Conservation (phyloP, 352 stramenopile genomes). For the Pythium scleroteichum region DNA sequence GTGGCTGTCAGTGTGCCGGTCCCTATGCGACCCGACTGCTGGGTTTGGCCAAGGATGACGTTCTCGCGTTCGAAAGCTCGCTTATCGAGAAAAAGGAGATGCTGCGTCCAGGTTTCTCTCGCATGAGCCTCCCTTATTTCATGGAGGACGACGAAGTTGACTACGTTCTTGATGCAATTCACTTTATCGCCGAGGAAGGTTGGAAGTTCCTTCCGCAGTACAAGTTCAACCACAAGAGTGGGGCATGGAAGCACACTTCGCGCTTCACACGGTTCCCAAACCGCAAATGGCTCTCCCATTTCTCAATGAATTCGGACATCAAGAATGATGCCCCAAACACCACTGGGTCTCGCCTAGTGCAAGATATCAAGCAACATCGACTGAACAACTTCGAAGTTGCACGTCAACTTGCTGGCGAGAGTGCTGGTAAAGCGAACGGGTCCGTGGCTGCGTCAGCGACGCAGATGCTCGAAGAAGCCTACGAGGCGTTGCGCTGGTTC, state of each 20-base stretch:
- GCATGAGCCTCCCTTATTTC: constrained; percentile 89
- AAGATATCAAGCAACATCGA: constrained; percentile 19
- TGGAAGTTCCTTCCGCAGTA: constrained; percentile 93
- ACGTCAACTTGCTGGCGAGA: constrained; percentile 19
- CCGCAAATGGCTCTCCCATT: constrained; percentile 32
- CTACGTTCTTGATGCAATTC: constrained; percentile 90
- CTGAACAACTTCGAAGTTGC: constrained; percentile 26
- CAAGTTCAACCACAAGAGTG: constrained; percentile 92
- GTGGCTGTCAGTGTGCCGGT: constrained; percentile 59
- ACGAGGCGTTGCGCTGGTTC: constrained; percentile 46
- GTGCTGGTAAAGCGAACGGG: constrained; percentile 9
- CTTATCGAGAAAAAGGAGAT: constrained; percentile 89
- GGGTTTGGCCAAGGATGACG: constrained; percentile 66
- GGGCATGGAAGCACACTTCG: constrained; percentile 85
- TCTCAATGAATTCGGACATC: constrained; percentile 13
- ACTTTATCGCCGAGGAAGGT: constrained; percentile 90
- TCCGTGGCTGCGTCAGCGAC: constrained; percentile 21
- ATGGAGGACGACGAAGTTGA: constrained; percentile 78
- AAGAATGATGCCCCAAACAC: neutral
- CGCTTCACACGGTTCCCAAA: constrained; percentile 33
- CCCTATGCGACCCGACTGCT: constrained; percentile 93
- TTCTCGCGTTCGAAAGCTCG: constrained; percentile 69
- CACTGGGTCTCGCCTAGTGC: neutral
- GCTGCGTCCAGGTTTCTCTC: constrained; percentile 91
- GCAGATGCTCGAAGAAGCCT: constrained; percentile 28